Base-by-base conservation (phyloP, 228 moss, liverwort and hornwort species). In the Sphagnum fallax region DNA sequence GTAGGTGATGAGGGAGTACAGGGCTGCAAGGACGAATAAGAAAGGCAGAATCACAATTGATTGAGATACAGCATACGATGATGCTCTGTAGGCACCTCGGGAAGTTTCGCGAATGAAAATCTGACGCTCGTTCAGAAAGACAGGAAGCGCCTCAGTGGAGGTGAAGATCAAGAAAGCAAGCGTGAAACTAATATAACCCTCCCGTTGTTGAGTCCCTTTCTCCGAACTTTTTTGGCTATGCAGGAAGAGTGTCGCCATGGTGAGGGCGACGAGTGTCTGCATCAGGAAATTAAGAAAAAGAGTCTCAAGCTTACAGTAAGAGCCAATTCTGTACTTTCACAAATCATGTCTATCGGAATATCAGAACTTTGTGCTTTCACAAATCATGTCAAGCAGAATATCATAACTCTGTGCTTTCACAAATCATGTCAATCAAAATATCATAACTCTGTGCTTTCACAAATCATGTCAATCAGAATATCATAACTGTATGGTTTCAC, bases 41-140 rank as follows among this genome's bases (percentile, higher is more conserved):
- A 91, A 94, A 0, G 94, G 91, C 16, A 90, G 70, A 66, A 77
- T 79, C 48, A 91, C 90, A 4, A 84, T 11, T 0, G 91, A 74
- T 10, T 87, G 87, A 10, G 94, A 80, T 4, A 90, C 8, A 5
- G 80, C 90, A 8, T 91, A 90, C 49, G 84, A 77, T 0, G 90
- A 91, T 15, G 87, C 75, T 53, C 94, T 59, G 74, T 90, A 82
- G 5, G 91, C 94, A 58, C 94, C 94, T 8, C 90, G 75, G 0
- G 94, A 90, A 0, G 83, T 86, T 78, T 94, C 94, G 4, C 90
- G 78, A 53, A 90, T 83, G 49, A 91, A 91, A 50, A 94, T 77
- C 69, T 84, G 87, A 0, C 89, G 75, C 79, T 94, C 93, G 0
- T 79, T 76, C 8, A 94, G 78, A 65, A 91, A 80, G 55, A 80